Percentiles rank a stretch among this genome's conserved stretches.
Evolutionary conservation across 2,329 filamentous ascomycete species (phyloP).

Genomic region (Aspergillus novofumigatus): DNA sequence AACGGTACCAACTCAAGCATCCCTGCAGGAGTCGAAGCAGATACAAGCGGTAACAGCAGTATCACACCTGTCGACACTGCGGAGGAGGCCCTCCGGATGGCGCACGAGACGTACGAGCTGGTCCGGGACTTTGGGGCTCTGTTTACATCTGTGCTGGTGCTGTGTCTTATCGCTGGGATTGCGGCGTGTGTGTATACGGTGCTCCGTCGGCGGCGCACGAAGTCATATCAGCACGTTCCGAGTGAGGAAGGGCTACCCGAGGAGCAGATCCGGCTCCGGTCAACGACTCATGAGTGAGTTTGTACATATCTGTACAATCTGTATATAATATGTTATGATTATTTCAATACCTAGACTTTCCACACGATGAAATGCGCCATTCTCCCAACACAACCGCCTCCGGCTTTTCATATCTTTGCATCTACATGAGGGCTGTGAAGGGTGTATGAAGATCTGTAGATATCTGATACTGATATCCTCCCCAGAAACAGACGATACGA

Average conservation of each 20-base stretch:
- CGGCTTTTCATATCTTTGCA: not conserved
- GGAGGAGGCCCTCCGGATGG: not conserved
- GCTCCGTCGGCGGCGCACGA: not conserved
- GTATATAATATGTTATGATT: not conserved
- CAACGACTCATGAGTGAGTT: not conserved
- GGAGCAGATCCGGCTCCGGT: not conserved
- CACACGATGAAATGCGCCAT: not conserved
- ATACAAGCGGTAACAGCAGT: not conserved
- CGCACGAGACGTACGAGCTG: not conserved
- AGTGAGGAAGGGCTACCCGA: not conserved
- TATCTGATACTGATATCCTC: not conserved
- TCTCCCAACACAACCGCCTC: not conserved
- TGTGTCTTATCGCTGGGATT: not conserved
- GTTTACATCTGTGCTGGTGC: not conserved
- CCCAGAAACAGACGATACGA: not conserved
- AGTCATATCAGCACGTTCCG: not conserved
- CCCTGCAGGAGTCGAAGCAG: not conserved
- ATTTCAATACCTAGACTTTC: not conserved
- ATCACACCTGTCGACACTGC: not conserved
- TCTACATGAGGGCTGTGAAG: no score
- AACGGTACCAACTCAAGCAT: not conserved
- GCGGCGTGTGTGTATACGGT: not conserved
- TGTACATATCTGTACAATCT: not conserved
- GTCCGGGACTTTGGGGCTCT: not conserved
- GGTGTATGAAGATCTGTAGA: not conserved